Percentiles rank a stretch among this genome's conserved stretches.
Conservation (phyloP, 768 basidiomycete species). For the Leccinellum luteum region DNA sequence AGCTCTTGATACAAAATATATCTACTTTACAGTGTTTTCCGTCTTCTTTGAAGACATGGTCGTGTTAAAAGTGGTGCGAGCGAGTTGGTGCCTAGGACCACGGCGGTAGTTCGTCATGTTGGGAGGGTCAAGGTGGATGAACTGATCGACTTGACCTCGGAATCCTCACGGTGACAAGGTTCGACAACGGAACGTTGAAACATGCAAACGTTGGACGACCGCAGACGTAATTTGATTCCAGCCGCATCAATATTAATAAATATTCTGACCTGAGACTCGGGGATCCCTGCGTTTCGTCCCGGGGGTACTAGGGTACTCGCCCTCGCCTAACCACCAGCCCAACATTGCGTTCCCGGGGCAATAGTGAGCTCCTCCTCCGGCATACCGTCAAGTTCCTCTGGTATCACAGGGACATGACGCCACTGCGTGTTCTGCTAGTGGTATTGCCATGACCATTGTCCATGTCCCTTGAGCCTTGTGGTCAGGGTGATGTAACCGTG, state of each 20-base stretch:
- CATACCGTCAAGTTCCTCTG: no score
- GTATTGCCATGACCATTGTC: neutral
- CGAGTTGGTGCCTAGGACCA: neutral
- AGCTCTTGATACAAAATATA: conserved; percentile 50
- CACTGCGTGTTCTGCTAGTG: conserved; percentile 19
- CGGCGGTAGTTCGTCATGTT: neutral
- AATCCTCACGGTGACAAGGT: neutral
- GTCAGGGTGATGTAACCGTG: conserved; percentile 24
- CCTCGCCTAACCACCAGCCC: neutral
- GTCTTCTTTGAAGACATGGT: neutral
- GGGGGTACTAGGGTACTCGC: neutral
- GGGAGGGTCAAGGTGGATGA: neutral
- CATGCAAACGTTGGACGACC: neutral
- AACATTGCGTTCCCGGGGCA: conserved; percentile 7
- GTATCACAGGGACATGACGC: conserved; percentile 20
- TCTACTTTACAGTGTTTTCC: neutral
- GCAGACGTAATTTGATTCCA: neutral
- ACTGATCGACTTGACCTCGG: conserved; percentile 6
- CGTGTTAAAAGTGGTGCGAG: neutral
- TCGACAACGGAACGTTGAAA: neutral
- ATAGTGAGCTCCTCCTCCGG: conserved; percentile 15
- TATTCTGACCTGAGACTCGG: neutral
- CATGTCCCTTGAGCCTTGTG: conserved; percentile 4
- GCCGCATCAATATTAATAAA: neutral
- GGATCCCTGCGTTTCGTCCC: neutral